Base-by-base conservation (phyloP, 1,139 yeast species). In the Pichia sp. region DNA sequence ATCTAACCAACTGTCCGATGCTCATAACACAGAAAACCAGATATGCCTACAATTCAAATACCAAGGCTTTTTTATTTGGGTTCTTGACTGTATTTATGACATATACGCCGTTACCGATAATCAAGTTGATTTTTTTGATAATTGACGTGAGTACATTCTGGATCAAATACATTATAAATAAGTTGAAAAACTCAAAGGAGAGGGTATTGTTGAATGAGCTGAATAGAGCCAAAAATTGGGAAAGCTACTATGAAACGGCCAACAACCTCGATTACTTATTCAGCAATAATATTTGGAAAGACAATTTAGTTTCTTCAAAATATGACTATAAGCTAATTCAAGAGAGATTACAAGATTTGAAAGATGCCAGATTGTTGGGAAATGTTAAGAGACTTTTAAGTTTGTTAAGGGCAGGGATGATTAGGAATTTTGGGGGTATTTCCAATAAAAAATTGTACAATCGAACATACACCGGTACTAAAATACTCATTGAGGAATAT, bases 381-480 rank as follows among this genome's bases (percentile, higher is more conserved):
- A 82, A 86, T 56, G 65, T 77, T 2, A 73, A 71, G 29, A 64
- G 69, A 37, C 69, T 92, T 31, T 74, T 85, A 67, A 81, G 86
- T 29, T 68, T 85, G 39, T 72, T 92, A 40, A 68, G 96, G 39
- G 84, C 95, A 0, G 95, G 96, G 0, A 74, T 87, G 56, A 66
- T 92, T 41, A 68, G 98, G 33, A 92, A 92, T 59, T 84, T 92
- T 65, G 98, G 96, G 7, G 95, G 96, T 1, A 85, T 92, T 4
- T 77, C 95, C 3, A 87, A 84, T 54, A 81, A 82, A 54, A 74
- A 82, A 45, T 67, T 92, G 38, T 92, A 85, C 65, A 82, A 84
- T 47, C 79, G 88, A 52, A 80, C 95, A 0, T 84, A 86, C 55
- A 71, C 85, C 52, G 97, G 98, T 1, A 90, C 97, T 1, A 92